phyloP scores from a whole-genome alignment of 225 moss, liverwort and hornwort species.

The Ulota crispa region DNA sequence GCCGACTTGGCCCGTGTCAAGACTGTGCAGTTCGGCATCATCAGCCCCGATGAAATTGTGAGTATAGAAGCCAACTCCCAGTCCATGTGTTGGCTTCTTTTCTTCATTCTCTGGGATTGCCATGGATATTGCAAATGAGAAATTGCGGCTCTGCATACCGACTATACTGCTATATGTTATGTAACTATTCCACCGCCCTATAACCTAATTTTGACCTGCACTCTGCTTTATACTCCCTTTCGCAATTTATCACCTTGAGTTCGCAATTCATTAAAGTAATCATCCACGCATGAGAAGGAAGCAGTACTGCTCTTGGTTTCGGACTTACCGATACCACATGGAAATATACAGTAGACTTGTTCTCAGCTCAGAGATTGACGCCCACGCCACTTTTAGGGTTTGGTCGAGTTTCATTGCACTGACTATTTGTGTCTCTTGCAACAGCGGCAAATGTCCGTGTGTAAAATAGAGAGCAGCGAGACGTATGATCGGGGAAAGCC shows the following conservation, averaged over 20 bases:
- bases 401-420: not conserved
- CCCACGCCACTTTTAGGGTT: slow-evolving; percentile 14
- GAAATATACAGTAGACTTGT: too few species aligned
- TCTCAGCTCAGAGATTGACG: not conserved
- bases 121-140: not conserved
- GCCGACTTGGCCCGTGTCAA: slow-evolving; percentile 98
- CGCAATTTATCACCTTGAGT: not conserved
- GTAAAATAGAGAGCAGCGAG: slow-evolving; percentile 99
- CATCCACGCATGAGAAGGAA: not conserved
- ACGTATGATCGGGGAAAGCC: slow-evolving; percentile 99
- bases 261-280: not conserved
- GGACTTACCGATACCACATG: not conserved
- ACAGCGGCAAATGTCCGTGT: slow-evolving; percentile 99
- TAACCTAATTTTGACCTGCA: not conserved
- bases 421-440: slow-evolving; percentile 32
- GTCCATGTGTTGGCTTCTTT: not conserved
- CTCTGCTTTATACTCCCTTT: not conserved
- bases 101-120: not conserved
- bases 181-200: not conserved
- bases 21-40: slow-evolving; percentile 95
- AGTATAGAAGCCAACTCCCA: slow-evolving; percentile 15
- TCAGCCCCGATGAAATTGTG: slow-evolving; percentile 99
- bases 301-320: not conserved
- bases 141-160: not conserved
- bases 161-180: not conserved